Evolutionary conservation across 2,329 filamentous ascomycete genomes (phyloP).

Genomic region (Neonectria coccinea): DNA sequence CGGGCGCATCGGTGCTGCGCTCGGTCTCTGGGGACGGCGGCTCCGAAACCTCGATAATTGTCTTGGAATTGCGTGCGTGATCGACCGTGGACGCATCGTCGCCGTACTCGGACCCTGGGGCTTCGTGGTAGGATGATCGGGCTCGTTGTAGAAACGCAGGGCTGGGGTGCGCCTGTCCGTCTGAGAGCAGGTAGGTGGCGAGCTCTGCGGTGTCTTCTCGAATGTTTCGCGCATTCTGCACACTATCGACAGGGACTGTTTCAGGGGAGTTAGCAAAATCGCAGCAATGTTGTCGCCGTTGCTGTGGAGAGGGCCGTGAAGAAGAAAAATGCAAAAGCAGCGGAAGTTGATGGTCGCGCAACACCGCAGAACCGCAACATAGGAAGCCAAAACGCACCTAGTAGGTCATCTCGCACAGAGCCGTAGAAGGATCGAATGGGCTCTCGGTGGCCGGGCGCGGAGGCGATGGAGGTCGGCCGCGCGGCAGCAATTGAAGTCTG

Average conservation of each 20-base stretch:
- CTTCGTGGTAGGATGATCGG: constrained; percentile 47
- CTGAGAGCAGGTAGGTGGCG: constrained; percentile 82
- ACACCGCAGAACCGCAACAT: not conserved
- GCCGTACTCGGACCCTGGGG: constrained; percentile 39
- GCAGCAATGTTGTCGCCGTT: not conserved
- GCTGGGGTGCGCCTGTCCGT: constrained; percentile 61
- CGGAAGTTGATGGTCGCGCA: not conserved
- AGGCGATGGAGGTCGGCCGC: constrained; percentile 56
- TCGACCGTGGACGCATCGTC: constrained; percentile 41
- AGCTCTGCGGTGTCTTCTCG: constrained; percentile 90
- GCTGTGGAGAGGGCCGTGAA: not conserved
- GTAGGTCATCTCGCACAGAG: constrained; percentile 67
- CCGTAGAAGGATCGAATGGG: constrained; percentile 79
- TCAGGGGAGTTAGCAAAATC: constrained; percentile 6
- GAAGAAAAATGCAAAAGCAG: no score
- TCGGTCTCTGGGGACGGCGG: constrained; percentile 45
- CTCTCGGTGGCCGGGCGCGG: constrained; percentile 63
- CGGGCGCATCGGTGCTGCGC: constrained; percentile 35
- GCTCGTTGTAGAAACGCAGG: constrained; percentile 60
- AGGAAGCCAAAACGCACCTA: constrained; percentile 56
- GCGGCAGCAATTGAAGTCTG: constrained; percentile 37
- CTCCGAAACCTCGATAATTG: constrained; percentile 73
- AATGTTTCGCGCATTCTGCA: constrained; percentile 81
- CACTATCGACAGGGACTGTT: constrained; percentile 71
- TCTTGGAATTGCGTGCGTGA: constrained; percentile 54